Evolutionary conservation across 495 filamentous ascomycete species (phyloP).

Genomic region (Xylaria intraflava): DNA sequence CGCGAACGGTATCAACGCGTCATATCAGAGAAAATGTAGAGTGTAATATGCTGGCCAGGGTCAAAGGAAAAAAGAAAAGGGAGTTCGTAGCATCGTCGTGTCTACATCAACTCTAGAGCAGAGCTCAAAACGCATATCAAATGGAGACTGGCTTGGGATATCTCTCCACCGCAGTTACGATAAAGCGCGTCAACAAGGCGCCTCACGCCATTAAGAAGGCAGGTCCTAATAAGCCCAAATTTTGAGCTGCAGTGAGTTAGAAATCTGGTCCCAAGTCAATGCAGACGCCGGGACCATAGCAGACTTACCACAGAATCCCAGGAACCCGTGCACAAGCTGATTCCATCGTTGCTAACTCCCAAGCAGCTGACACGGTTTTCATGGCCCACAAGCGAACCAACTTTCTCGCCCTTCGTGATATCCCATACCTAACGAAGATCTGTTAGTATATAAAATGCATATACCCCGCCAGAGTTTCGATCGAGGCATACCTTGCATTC

Average conservation of each 20-base stretch:
- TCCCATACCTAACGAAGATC: conserved; percentile 75
- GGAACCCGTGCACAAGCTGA: conserved; percentile 98
- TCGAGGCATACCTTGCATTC: conserved; percentile 84
- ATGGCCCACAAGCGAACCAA: conserved; percentile 91
- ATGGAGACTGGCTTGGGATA: conserved; percentile 35
- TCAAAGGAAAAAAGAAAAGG: conserved; percentile 29
- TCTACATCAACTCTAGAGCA: conserved; percentile 39
- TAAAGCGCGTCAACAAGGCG: conserved; percentile 16
- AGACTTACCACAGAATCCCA: conserved; percentile 94
- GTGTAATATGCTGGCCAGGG: conserved; percentile 30
- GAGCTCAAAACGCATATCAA: conserved; percentile 37
- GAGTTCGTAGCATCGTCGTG: conserved; percentile 52
- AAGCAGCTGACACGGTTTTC: conserved; percentile 98
- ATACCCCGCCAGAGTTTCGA: background rate
- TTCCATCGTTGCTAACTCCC: conserved; percentile 96
- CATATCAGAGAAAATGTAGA: conserved; percentile 21
- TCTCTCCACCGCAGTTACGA: conserved; percentile 20
- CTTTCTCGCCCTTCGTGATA: conserved; percentile 90
- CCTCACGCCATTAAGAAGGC: conserved; percentile 20
- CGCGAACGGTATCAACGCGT: conserved; percentile 18
- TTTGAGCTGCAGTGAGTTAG: conserved; percentile 60
- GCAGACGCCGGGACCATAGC: background rate
- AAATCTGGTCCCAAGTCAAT: background rate
- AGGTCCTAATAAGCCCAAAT: conserved; percentile 64
- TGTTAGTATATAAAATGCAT: conserved; percentile 1